Conservation (phyloP, 1,139 yeast genomes). For the Debaryomycetaceae sp. region DNA sequence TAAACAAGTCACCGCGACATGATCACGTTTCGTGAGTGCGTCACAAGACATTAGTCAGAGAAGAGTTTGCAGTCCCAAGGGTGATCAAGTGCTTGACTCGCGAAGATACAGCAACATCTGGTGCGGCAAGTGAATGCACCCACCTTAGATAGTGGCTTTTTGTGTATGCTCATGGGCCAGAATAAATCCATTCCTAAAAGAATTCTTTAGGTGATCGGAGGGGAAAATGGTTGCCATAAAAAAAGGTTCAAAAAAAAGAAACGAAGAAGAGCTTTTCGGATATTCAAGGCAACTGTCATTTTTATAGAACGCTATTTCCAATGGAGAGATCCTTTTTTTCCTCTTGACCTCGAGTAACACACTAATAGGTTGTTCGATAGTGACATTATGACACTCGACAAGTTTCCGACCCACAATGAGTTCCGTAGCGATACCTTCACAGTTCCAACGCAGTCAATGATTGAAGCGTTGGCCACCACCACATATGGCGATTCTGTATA, state of each 20-base stretch:
- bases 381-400: conserved; percentile 18
- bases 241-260: no score
- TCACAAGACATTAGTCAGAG: no score
- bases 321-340: not conserved
- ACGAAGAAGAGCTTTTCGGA: not conserved
- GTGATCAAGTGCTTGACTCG: no score
- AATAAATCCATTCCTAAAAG: no score
- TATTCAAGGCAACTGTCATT: not conserved
- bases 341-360: not conserved
- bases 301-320: not conserved
- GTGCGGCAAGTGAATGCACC: no score
- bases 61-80: no score
- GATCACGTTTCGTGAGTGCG: not conserved
- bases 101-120: no score
- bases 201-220: no score
- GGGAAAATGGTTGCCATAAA: no score
- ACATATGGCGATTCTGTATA: conserved; percentile 86
- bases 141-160: no score
- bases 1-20: not conserved
- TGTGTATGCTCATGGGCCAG: no score
- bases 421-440: conserved; percentile 91
- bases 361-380: not conserved
- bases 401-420: conserved; percentile 43
- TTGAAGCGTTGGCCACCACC: conserved; percentile 54
- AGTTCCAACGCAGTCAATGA: conserved; percentile 78